Base-by-base conservation (phyloP, 306 rosid species). In the Trifolium pratense region DNA sequence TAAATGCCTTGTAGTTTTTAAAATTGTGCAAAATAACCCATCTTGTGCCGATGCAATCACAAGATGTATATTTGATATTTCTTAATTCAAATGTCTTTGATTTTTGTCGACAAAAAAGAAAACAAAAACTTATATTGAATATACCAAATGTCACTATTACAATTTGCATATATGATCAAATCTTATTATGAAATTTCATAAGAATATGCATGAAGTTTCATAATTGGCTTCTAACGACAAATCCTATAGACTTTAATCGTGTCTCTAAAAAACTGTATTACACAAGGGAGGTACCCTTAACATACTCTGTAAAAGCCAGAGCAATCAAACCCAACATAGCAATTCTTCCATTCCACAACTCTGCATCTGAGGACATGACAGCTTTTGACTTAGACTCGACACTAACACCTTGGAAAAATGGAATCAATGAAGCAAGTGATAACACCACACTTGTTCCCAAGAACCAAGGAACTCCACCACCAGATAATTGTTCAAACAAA, bases 271-370 rank as follows among this genome's bases (percentile, higher is more conserved):
- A 29, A 29, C 6, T 29, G 32, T 0, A 2, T 25, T 67, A 90
- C 48, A 90, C 84, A 12, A 90, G 84, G 67, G 89, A 84, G 0
- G 96, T 88, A 3, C 97, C 98, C 77, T 87, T 92, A 0, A 92
- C 82, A 71, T 46, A 92, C 70, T 92, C 97, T 0, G 96, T 89
- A 16, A 87, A 70, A 1, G 98, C 98, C 2, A 92, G 46, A 0
- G 97, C 98, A 4, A 92, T 42, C 29, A 92, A 48, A n/a, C 98
- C 98, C 70, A 92, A 69, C 98, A 92, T 90, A 7, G 98, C 98
- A 21, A 89, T 43, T 31, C 98, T 84, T 8, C 97, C 98, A 71
- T 92, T 90, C 96, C 93, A 90, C 1, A 90, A 5, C 79, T 92
- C 96, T 0, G 97, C 98, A 51, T 90, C 78, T 0, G 98, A 92